Evolutionary conservation across 1,284 basidiomycete species (phyloP), one percentile per base, ranked within the genome.

Genomic region (Sutorius eximius): DNA sequence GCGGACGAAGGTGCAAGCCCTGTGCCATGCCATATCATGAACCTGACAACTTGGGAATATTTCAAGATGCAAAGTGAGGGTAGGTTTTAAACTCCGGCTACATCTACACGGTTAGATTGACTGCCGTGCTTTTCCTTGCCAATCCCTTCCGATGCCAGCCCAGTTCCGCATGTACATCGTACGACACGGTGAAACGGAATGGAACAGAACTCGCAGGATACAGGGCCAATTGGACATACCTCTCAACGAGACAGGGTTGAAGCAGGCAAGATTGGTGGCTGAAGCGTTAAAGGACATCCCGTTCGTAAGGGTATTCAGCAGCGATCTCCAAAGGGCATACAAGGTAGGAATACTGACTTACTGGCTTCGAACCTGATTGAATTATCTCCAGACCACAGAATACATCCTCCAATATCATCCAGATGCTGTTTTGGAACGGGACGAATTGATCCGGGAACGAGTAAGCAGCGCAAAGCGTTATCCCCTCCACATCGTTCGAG

Each of bases 101-200:
- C 6, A 6, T 5, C 24, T 27, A 27, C 24, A 27, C 5, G 24
- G 24, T 27, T 27, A 27, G 3, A 27, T 5, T 6, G 24, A 27
- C 24, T 5, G 24, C 24, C 5, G 24, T 27, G 24, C 24, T 38
- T 29, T 18, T 38, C 15, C n/a, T 11, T n/a, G 5, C 12, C 30
- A 30, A 49, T 41, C 24, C 29, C 16, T 51, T 50, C 24, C 53
- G 36, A 68, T 67, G 65, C 53, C 57, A 32, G 50, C 69, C 47
- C 53, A 59, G 45, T 71, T 75, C 34, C 74, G 74, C 42, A 63
- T 91, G 38, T 88, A 85, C 66, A 73, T 91, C 56, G 79, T 90
- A 43, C 82, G 88, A 44, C 89, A 91, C 62, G 89, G 87, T 33
- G 87, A 91, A 73, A 91, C 88, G 30, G 77, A 82, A 46, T 82